Evolutionary conservation across 2,329 filamentous ascomycete genomes (phyloP).

Genomic region (Lasiodiplodia gonubiensis): DNA sequence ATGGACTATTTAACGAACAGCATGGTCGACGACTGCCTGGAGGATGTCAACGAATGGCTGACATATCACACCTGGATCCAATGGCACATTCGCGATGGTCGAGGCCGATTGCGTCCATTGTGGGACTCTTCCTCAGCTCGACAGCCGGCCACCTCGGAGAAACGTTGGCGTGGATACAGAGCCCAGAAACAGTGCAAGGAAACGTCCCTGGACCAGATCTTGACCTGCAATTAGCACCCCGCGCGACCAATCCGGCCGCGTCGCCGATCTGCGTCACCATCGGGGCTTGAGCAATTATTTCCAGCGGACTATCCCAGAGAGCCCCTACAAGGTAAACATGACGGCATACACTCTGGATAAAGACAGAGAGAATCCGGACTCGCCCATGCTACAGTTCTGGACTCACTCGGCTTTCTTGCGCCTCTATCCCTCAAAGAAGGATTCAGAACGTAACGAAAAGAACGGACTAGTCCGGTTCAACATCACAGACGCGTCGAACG

Average conservation of each 20-base stretch:
- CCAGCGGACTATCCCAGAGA: slow-evolving; percentile 30
- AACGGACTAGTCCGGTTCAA: slow-evolving; percentile 35
- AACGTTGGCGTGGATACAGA: not conserved
- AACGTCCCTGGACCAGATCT: too few species aligned
- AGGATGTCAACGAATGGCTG: slow-evolving; percentile 44
- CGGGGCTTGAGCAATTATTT: not conserved
- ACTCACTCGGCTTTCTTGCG: slow-evolving; percentile 38
- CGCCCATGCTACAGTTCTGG: slow-evolving; percentile 42
- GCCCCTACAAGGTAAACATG: slow-evolving; percentile 30
- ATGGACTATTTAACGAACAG: not conserved
- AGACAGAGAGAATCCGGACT: slow-evolving; percentile 20
- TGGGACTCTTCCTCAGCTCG: not conserved
- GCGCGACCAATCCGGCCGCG: not conserved
- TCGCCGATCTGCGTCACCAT: too few species aligned
- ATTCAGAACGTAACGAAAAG: not conserved
- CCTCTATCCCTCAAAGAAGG: not conserved
- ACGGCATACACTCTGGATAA: not conserved
- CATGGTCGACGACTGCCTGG: slow-evolving; percentile 35
- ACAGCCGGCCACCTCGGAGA: not conserved
- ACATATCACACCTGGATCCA: slow-evolving; percentile 45
- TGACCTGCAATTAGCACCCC: too few species aligned
- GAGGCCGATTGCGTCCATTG: slow-evolving; percentile 30
- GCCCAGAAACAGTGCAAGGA: too few species aligned
- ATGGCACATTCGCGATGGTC: slow-evolving; percentile 44
- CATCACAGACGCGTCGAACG: slow-evolving; percentile 38